Percentiles rank a stretch among this genome's conserved stretches.
These are phyloP conservation scores for Backusella mclennaniae DNA, from an alignment of 192 early-diverging fungal species.

Conservation along the genomic window DNA sequence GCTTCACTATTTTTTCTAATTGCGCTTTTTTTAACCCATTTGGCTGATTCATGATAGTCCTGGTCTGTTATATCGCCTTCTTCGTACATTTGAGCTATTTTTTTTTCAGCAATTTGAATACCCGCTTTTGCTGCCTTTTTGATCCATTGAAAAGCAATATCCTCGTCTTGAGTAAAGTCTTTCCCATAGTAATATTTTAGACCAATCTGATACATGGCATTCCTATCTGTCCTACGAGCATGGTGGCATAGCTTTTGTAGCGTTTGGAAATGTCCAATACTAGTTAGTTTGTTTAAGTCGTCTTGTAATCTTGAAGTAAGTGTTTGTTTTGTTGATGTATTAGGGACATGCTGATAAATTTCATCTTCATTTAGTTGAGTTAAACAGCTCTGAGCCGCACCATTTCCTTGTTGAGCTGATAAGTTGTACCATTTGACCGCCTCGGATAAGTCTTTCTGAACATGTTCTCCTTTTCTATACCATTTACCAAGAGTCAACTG, in stretches of 20 bases:
- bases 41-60: background rate
- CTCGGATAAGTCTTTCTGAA: background rate
- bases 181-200: background rate
- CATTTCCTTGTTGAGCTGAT: background rate
- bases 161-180: background rate
- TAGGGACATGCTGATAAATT: background rate
- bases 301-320: background rate
- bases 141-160: background rate
- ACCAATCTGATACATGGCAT: background rate
- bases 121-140: background rate
- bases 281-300: background rate
- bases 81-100: background rate
- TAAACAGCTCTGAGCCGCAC: background rate
- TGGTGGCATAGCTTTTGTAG: background rate
- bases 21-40: slow-evolving; percentile 16
- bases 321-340: background rate
- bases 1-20: slow-evolving; percentile 7
- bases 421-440: background rate
- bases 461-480: background rate
- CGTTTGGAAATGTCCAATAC: background rate
- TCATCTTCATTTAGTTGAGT: background rate
- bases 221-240: background rate
- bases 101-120: background rate
- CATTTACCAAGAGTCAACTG: background rate
- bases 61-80: background rate